These are phyloP conservation scores for Phanerochaete sordida DNA, from an alignment of 768 basidiomycete genomes.

Conservation along the genomic window DNA sequence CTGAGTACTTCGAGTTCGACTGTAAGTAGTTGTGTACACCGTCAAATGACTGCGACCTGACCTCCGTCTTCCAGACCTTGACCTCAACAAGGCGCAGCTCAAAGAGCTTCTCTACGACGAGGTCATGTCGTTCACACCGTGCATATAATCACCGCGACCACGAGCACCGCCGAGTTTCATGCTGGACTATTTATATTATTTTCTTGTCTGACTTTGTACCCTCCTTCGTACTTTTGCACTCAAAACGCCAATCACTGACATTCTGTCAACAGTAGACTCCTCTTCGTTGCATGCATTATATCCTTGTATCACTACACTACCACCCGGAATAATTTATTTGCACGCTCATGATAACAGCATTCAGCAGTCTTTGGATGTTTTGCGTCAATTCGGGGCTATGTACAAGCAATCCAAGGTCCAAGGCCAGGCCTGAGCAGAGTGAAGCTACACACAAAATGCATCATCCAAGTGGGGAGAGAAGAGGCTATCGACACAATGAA, in stretches of 20 bases:
- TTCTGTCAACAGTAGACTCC: too few relatives aligned
- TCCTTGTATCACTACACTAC: neutral
- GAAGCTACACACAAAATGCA: neutral
- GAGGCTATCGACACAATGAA: conserved; percentile 1
- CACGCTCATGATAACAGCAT: neutral
- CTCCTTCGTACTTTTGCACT: neutral
- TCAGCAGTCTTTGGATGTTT: neutral
- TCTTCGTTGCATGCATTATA: neutral
- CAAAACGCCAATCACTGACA: too few relatives aligned
- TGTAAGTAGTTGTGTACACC: conserved; percentile 36
- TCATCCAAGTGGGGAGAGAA: neutral
- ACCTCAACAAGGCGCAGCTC: conserved; percentile 69
- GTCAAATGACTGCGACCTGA: conserved; percentile 6
- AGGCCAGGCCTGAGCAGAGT: neutral
- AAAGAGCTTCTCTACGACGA: conserved; percentile 85
- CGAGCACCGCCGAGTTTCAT: neutral
- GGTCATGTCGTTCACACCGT: conserved; percentile 70
- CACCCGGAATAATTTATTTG: neutral
- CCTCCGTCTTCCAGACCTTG: conserved; percentile 47
- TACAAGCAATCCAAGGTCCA: conserved; percentile 2
- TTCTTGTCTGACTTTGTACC: neutral
- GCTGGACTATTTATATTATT: neutral
- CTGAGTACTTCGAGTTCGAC: conserved; percentile 91
- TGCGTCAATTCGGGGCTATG: neutral
- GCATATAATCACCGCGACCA: conserved; percentile 16